Percentiles rank a stretch among this genome's conserved stretches.
Conservation (phyloP, 371 early-diverging fungal genomes). For the Cokeromyces recurvatus region DNA sequence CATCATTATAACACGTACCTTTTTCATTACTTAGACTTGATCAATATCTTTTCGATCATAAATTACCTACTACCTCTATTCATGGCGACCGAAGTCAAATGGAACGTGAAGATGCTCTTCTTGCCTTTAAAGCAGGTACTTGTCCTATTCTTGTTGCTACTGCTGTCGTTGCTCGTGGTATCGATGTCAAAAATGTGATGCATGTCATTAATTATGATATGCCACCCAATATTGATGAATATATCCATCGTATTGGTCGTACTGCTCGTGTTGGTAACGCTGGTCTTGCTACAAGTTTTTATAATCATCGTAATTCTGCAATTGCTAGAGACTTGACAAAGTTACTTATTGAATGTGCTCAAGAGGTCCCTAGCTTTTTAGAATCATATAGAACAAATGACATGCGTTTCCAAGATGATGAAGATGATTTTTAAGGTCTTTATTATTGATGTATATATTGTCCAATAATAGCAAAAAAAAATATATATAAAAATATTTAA, state of each 20-base stretch:
- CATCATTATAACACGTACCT: too few relatives aligned
- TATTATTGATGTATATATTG: too few relatives aligned
- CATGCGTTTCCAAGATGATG: background rate
- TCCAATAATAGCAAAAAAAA: too few relatives aligned
- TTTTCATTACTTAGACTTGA: conserved; percentile 45
- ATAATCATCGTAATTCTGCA: conserved; percentile 42
- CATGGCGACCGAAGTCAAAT: conserved; percentile 75
- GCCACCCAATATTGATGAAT: conserved; percentile 73
- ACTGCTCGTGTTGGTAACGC: conserved; percentile 71
- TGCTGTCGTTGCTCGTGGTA: conserved; percentile 90
- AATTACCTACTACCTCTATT: conserved; percentile 68
- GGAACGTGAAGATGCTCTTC: conserved; percentile 76
- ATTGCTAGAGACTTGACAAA: conserved; percentile 65
- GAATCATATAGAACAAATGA: conserved; percentile 18
- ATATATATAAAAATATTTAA: too few relatives aligned
- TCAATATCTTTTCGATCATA: conserved; percentile 59
- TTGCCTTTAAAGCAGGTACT: conserved; percentile 70
- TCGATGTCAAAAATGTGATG: conserved; percentile 82
- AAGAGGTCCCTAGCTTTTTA: conserved; percentile 78
- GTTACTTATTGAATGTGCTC: conserved; percentile 72
- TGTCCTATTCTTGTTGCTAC: conserved; percentile 88
- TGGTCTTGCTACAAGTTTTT: conserved; percentile 79
- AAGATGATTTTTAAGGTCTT: background rate
- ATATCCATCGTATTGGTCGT: conserved; percentile 82
- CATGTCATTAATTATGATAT: conserved; percentile 87